phyloP scores from a whole-genome alignment of 169 alveolate genomes.

The Cyclospora cayetanensis region DNA sequence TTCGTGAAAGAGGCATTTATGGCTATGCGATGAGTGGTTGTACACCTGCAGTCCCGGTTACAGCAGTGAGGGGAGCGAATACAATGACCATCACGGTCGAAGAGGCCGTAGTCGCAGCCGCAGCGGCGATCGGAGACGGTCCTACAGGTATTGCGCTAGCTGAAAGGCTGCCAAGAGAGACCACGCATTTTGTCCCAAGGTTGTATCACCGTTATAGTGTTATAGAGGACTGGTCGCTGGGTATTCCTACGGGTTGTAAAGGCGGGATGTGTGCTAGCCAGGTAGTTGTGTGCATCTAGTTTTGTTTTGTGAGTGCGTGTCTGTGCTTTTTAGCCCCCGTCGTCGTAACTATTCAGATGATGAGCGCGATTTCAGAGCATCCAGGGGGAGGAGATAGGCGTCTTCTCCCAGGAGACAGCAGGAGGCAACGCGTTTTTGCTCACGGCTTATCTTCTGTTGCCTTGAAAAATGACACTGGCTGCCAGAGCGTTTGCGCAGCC shows the following conservation, averaged over 20 bases:
- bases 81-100: slow-evolving; percentile 56
- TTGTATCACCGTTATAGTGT: too few relatives aligned
- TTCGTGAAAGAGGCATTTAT: neutral
- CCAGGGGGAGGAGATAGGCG: neutral
- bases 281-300: too few relatives aligned
- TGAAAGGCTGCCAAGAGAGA: too few relatives aligned
- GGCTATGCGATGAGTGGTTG: neutral
- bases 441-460: too few relatives aligned
- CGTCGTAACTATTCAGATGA: slow-evolving; percentile 55
- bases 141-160: slow-evolving; percentile 17
- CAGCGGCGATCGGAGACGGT: slow-evolving; percentile 28
- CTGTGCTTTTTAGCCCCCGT: slow-evolving; percentile 49
- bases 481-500: too few relatives aligned
- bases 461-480: too few relatives aligned
- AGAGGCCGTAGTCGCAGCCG: slow-evolving; percentile 64
- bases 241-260: too few relatives aligned
- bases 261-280: too few relatives aligned
- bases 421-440: too few relatives aligned
- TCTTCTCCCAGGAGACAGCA: neutral
- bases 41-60: slow-evolving; percentile 50
- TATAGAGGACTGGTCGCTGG: too few relatives aligned
- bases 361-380: slow-evolving; percentile 44
- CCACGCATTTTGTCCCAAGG: too few relatives aligned
- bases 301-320: neutral
- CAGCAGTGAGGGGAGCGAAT: slow-evolving; percentile 61